Percentiles rank a stretch among this genome's conserved stretches.
phyloP scores from a whole-genome alignment of 495 filamentous ascomycete species.

The Penicillium malachiteum region DNA sequence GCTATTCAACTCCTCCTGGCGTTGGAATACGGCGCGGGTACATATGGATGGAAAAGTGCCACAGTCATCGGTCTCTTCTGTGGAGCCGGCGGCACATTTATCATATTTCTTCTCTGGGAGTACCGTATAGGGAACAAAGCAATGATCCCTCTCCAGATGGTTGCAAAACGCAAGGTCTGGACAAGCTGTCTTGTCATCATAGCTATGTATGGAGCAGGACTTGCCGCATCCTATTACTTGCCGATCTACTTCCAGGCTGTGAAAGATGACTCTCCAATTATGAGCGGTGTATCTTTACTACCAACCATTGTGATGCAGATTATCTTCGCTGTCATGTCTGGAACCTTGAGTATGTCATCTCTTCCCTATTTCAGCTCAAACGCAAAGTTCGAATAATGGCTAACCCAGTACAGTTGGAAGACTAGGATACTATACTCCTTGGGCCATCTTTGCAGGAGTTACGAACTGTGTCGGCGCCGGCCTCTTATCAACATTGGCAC shows the following conservation, averaged over 20 bases:
- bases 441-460: constrained; percentile 28
- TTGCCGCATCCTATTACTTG: constrained; percentile 32
- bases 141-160: constrained; percentile 46
- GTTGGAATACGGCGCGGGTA: constrained; percentile 42
- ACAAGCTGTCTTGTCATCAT: constrained; percentile 26
- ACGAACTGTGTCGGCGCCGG: constrained; percentile 44
- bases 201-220: constrained; percentile 19
- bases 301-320: constrained; percentile 53
- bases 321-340: constrained; percentile 44
- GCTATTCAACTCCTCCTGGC: constrained; percentile 51
- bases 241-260: constrained; percentile 46
- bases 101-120: constrained; percentile 49
- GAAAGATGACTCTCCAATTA: constrained; percentile 23
- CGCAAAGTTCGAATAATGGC: background rate
- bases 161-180: constrained; percentile 32
- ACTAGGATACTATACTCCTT: constrained; percentile 53
- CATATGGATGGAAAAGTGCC: constrained; percentile 45
- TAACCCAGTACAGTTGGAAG: constrained; percentile 26
- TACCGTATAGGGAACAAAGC: constrained; percentile 47
- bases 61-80: constrained; percentile 52
- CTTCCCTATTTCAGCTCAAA: background rate
- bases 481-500: constrained; percentile 48
- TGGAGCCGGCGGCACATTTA: constrained; percentile 42
- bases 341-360: constrained; percentile 33
- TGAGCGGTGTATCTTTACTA: constrained; percentile 39